Evolutionary conservation across 805 yeast genomes (phyloP), one percentile per base, ranked within the genome.

Genomic region (Starmerella asiatica): DNA sequence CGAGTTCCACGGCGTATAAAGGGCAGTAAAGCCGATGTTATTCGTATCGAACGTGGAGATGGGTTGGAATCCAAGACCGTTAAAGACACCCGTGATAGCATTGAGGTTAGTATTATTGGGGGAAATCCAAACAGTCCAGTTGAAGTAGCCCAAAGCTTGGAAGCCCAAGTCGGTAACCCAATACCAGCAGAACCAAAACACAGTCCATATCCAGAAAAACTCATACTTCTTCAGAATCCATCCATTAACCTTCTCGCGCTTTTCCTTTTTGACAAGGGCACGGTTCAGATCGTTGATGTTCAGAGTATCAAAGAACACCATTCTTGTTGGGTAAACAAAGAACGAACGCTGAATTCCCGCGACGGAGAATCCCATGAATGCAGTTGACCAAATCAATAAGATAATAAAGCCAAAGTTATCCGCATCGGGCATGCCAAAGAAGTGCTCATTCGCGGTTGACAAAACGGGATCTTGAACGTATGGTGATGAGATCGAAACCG

Each of bases 141-240:
- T 70, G 56, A 79, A 77, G 51, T 69, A 68, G 1, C 75, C 65
- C 40, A 78, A 63, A 2, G 75, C 82, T 15, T 64, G 62, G 62
- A 75, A 76, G 17, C 78, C 62, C 52, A 64, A 76, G 39, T 75
- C 78, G 4, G 84, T 83, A 48, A 78, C 58, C 75, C 79, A 76
- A 52, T 70, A 72, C 68, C 75, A 76, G 12, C 65, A 46, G 50
- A 75, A 74, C 16, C 67, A 54, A 16, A 57, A 54, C 14, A 49
- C 34, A 37, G 71, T 62, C 2, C 63, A 64, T 32, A 59, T 39
- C 30, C 63, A 44, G 58, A 75, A 75, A 48, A 72, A 69, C 36
- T 55, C 58, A 50, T 66, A 69, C 41, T 74, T 62, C 9, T 73
- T 59, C 32, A 74, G 64, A 24, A 53, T 66, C 81, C 82, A 75